Percentiles rank a stretch among this genome's conserved stretches.
Evolutionary conservation across 1,284 basidiomycete genomes (phyloP).

Genomic region (Tranzscheliella williamsii): DNA sequence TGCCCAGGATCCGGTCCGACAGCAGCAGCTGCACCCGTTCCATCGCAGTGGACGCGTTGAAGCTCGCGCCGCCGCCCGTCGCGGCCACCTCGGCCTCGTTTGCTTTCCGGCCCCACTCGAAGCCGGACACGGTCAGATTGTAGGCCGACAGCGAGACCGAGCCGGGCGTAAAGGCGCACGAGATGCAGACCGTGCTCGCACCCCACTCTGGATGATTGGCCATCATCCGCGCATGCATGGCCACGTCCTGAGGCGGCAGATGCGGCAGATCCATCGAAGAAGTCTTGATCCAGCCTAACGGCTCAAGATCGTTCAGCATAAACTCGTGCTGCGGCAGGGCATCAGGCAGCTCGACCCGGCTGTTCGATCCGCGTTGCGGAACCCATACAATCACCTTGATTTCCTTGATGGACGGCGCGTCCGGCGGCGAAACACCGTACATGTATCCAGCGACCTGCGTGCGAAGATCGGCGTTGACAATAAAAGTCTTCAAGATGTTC

Average conservation of each 20-base stretch:
- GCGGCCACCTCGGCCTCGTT: conserved; percentile 75
- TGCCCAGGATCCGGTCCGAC: conserved; percentile 70
- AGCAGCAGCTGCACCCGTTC: conserved; percentile 92
- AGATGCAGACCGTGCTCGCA: conserved; percentile 89
- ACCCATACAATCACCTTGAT: conserved; percentile 95
- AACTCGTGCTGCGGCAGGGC: conserved; percentile 90
- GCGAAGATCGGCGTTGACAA: conserved; percentile 88
- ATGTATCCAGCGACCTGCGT: conserved; percentile 94
- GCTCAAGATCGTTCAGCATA: conserved; percentile 89
- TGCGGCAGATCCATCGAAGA: conserved; percentile 67
- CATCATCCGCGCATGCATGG: conserved; percentile 94
- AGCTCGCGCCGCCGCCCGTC: conserved; percentile 67
- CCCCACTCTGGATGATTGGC: conserved; percentile 92
- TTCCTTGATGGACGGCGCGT: conserved; percentile 98
- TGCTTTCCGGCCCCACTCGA: conserved; percentile 94
- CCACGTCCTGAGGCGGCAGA: conserved; percentile 90
- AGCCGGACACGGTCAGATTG: conserved; percentile 83
- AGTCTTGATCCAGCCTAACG: conserved; percentile 97
- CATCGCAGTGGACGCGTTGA: conserved; percentile 85
- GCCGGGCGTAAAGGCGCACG: conserved; percentile 94
- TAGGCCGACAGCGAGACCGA: conserved; percentile 94
- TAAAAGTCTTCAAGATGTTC: conserved; percentile 93
- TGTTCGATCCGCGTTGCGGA: conserved; percentile 94
- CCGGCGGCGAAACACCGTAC: conserved; percentile 87
- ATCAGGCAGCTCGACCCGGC: conserved; percentile 81